These are phyloP conservation scores for Calonectria hawksworthii DNA, from an alignment of 2,329 filamentous ascomycete genomes.

Conservation along the genomic window DNA sequence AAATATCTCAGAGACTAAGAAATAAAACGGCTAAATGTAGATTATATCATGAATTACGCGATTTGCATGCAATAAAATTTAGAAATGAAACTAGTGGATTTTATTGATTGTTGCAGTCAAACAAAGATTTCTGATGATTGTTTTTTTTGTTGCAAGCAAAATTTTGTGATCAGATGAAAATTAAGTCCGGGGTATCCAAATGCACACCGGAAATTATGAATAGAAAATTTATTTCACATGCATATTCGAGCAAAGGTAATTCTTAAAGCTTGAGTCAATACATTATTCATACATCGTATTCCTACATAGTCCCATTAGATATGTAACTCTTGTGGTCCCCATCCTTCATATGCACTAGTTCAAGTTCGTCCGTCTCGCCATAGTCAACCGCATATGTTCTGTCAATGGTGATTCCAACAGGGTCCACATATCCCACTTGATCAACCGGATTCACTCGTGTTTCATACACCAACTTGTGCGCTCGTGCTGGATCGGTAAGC, in stretches of 20 bases:
- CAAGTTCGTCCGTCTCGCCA: background rate
- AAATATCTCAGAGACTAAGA: background rate
- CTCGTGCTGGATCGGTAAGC: background rate
- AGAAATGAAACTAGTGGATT: too few relatives aligned
- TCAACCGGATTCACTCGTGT: background rate
- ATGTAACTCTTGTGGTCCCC: background rate
- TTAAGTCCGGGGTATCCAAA: too few relatives aligned
- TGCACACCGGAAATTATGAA: background rate
- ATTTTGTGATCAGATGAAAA: too few relatives aligned
- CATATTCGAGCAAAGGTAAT: background rate
- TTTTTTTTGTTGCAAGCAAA: too few relatives aligned
- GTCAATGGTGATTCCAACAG: background rate
- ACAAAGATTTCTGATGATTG: too few relatives aligned
- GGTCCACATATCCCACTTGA: background rate
- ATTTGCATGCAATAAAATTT: too few relatives aligned
- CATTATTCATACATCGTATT: background rate
- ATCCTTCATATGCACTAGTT: background rate
- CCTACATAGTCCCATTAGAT: background rate
- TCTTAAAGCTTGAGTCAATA: background rate
- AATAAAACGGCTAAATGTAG: background rate
- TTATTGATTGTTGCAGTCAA: too few relatives aligned
- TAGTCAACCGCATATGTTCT: constrained; percentile 1
- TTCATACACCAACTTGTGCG: background rate
- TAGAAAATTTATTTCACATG: background rate
- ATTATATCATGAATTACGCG: too few relatives aligned